Percentiles rank a stretch among this genome's conserved stretches.
Conservation (phyloP, 805 yeast species). For the Lipomyces sp. region DNA sequence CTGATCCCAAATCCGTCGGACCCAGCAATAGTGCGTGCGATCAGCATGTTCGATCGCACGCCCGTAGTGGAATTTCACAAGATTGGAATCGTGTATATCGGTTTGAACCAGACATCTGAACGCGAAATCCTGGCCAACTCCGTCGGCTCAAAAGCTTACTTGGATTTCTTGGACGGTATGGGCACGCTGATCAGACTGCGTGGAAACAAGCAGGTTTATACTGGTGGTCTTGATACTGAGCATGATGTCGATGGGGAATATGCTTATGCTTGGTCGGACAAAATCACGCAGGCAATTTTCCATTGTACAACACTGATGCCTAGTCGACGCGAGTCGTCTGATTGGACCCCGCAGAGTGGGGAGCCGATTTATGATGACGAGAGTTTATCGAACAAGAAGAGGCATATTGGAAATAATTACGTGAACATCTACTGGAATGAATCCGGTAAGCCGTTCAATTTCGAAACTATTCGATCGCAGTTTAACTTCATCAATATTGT, state of each 20-base stretch:
- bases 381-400: conserved; percentile 55
- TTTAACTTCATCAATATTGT: conserved; percentile 84
- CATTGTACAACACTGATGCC: conserved; percentile 89
- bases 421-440: conserved; percentile 84
- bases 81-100: conserved; percentile 77
- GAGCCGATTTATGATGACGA: conserved; percentile 24
- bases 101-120: conserved; percentile 67
- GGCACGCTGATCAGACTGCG: conserved; percentile 67
- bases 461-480: conserved; percentile 73
- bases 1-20: conserved; percentile 51
- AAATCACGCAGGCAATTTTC: conserved; percentile 70
- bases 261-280: conserved; percentile 74
- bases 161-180: conserved; percentile 59
- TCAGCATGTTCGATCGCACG: conserved; percentile 68
- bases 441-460: conserved; percentile 63
- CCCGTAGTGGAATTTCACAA: conserved; percentile 81
- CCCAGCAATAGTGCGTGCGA: conserved; percentile 51
- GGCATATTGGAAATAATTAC: conserved; percentile 85
- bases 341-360: conserved; percentile 2
- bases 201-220: conserved; percentile 58
- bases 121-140: conserved; percentile 65
- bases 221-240: conserved; percentile 80
- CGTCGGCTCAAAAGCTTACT: conserved; percentile 66
- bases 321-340: conserved; percentile 45
- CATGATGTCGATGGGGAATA: conserved; percentile 74